Conservation (phyloP, 73 alveolate species). For the Paramecium biaurelia region DNA sequence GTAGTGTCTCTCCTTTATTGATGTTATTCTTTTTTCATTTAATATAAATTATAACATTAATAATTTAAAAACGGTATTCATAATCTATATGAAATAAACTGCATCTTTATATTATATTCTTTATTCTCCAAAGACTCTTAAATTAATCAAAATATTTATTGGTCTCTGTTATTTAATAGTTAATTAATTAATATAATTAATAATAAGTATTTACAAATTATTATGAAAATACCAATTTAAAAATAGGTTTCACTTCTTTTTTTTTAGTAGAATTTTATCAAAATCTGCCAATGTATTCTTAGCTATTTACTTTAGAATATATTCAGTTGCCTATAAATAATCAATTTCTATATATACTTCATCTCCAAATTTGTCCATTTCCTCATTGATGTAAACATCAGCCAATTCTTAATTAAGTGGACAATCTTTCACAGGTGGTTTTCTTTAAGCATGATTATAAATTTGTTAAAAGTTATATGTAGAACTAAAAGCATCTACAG, state of each 20-base stretch:
- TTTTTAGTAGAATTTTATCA: neutral
- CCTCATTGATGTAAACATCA: neutral
- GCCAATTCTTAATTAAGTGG: neutral
- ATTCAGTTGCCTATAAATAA: neutral
- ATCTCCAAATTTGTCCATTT: neutral
- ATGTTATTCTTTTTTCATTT: neutral
- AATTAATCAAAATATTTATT: neutral
- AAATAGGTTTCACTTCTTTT: neutral
- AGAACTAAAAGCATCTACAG: conserved; percentile 3
- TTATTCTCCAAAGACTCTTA: neutral
- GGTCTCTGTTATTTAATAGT: neutral
- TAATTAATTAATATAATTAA: neutral
- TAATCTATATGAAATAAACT: neutral
- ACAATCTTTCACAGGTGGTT: conserved; percentile 2
- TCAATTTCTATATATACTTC: neutral
- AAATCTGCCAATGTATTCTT: neutral
- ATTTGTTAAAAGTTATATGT: neutral
- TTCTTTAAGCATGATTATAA: neutral
- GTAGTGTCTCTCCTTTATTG: neutral
- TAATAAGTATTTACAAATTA: neutral
- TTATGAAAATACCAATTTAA: neutral
- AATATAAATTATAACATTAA: neutral
- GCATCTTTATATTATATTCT: neutral
- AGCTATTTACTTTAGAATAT: neutral
- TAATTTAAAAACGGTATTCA: neutral